Percentiles rank a stretch among this genome's conserved stretches.
Conservation (phyloP, 176 grass and related monocot species). For the Eragrostis nindensis region DNA sequence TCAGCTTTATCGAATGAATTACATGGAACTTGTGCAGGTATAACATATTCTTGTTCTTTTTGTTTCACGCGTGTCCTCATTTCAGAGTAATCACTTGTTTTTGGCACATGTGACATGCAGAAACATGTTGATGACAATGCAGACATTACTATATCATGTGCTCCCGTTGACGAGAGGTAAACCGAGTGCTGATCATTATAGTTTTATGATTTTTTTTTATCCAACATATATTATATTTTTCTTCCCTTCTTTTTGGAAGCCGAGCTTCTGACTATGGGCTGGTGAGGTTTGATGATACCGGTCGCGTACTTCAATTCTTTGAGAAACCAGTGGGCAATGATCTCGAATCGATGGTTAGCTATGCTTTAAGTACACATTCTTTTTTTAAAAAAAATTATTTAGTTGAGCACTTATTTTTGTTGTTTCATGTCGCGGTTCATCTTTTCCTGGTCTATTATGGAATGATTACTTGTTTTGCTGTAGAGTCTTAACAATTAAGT, state of each 20-base stretch:
- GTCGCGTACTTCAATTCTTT: constrained; percentile 61
- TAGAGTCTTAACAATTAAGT: constrained; percentile 7
- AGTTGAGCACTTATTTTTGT: background rate
- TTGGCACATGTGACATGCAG: constrained; percentile 43
- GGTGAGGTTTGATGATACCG: constrained; percentile 62
- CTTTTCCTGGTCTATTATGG: background rate
- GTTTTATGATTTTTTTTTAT: background rate
- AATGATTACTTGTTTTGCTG: background rate
- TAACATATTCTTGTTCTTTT: background rate
- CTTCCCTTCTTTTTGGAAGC: constrained; percentile 19
- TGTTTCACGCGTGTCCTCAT: background rate
- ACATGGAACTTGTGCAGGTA: constrained; percentile 75
- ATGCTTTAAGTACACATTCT: constrained; percentile 4
- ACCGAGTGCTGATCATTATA: background rate
- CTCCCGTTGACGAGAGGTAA: constrained; percentile 57
- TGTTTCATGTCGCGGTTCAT: constrained; percentile 1
- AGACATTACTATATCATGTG: constrained; percentile 72
- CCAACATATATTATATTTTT: background rate
- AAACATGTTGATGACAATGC: constrained; percentile 72
- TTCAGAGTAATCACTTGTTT: constrained; percentile 2
- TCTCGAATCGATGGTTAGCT: constrained; percentile 67
- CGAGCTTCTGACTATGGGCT: constrained; percentile 75
- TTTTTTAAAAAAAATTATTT: constrained; percentile 3
- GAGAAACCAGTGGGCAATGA: constrained; percentile 69
- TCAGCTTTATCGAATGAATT: constrained; percentile 77